A percentile compares a stretch with the other conserved stretches of the same genome.
Conservation (phyloP, 2,329 filamentous ascomycete genomes). For the Drechmeria coniospora region DNA sequence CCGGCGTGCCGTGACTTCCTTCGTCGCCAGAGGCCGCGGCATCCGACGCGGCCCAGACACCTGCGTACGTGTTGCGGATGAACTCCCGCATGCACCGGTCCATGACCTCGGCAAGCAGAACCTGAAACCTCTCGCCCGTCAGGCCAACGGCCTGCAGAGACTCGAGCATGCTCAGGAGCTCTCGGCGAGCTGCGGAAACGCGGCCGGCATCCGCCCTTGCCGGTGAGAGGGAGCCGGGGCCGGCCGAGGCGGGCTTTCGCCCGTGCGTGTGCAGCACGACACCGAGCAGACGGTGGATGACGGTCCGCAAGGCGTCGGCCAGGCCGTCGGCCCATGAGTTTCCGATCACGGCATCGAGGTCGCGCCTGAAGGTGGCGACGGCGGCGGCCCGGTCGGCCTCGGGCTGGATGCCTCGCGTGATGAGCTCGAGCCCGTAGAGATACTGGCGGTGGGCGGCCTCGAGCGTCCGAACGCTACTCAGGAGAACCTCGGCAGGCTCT, state of each 20-base stretch:
- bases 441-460: constrained; percentile 44
- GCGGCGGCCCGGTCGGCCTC: constrained; percentile 20
- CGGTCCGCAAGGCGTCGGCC: constrained; percentile 34
- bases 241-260: no score
- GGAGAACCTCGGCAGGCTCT: constrained; percentile 30
- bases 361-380: constrained; percentile 37
- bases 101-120: constrained; percentile 57
- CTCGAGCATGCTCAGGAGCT: constrained; percentile 40
- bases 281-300: constrained; percentile 37
- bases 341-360: constrained; percentile 49
- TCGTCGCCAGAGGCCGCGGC: constrained; percentile 5
- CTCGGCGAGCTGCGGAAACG: constrained; percentile 26
- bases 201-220: constrained; percentile 11
- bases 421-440: constrained; percentile 34
- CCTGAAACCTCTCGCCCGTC: constrained; percentile 52
- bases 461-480: constrained; percentile 39
- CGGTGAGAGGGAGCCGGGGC: not conserved
- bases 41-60: constrained; percentile 35
- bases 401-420: constrained; percentile 30
- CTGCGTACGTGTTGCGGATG: constrained; percentile 44
- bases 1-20: constrained; percentile 8
- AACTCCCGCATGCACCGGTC: constrained; percentile 49
- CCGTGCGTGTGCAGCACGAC: constrained; percentile 30
- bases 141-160: constrained; percentile 50
- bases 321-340: constrained; percentile 44